Evolutionary conservation across 176 grass and related monocot species (phyloP).

Genomic region (Rhynchospora pubera): DNA sequence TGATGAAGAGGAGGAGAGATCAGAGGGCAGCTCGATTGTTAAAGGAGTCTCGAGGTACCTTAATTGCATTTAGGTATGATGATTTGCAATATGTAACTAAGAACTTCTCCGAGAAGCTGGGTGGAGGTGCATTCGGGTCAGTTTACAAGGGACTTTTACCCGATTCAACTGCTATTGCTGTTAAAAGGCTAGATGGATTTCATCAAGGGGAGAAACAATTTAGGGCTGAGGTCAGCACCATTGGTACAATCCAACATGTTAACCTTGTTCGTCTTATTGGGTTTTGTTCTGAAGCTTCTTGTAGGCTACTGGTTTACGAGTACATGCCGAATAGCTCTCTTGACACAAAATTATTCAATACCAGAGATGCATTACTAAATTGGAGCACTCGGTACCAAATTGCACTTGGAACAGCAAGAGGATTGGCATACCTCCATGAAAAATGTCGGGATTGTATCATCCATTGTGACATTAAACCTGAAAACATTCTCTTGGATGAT

Average conservation of each 20-base stretch:
- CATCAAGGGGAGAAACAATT: conserved; percentile 89
- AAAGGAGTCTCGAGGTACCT: conserved; percentile 37
- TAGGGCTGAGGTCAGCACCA: conserved; percentile 85
- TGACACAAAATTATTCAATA: conserved; percentile 52
- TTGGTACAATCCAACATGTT: conserved; percentile 74
- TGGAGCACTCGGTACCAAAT: conserved; percentile 66
- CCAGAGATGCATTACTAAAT: conserved; percentile 27
- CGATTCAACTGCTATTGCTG: conserved; percentile 54
- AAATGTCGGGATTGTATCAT: conserved; percentile 85
- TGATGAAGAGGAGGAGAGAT: conserved; percentile 33
- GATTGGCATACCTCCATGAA: conserved; percentile 65
- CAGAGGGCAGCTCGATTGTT: conserved; percentile 35
- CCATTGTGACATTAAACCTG: conserved; percentile 87
- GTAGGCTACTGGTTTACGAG: conserved; percentile 62
- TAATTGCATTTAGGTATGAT: conserved; percentile 52
- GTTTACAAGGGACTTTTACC: conserved; percentile 66
- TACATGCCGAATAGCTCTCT: conserved; percentile 81
- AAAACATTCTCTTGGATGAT: conserved; percentile 80
- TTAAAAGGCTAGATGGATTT: conserved; percentile 70
- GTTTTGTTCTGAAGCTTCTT: conserved; percentile 63
- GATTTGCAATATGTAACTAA: conserved; percentile 63
- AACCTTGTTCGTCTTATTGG: conserved; percentile 66
- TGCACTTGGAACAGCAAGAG: conserved; percentile 65
- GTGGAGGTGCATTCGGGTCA: conserved; percentile 57
- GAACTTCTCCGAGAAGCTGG: conserved; percentile 66